Evolutionary conservation across 108 stramenopile species (phyloP), one percentile per base, ranked within the genome.

Genomic region (Skeletonema costatum): DNA sequence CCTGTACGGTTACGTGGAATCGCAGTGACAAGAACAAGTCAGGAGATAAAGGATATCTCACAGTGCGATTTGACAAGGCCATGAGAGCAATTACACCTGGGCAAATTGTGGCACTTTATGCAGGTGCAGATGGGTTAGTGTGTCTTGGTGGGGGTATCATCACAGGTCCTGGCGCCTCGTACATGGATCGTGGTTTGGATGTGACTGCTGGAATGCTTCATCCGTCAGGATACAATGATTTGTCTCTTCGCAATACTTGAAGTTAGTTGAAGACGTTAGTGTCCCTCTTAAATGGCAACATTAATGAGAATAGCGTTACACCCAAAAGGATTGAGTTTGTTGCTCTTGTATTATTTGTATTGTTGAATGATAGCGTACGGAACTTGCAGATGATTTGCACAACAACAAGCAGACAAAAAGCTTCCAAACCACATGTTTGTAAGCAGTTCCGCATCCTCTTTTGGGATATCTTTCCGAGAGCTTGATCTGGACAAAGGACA

Each of bases 81-180:
- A 79, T 93, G 41, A 83, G 94, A 56, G 94, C 87, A 13, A 85
- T 93, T 50, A 91, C 94, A 59, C 82, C 87, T 4, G 94, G 94
- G 36, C 94, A 95, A 75, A 86, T 86, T 5, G 87, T 88, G 31
- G 89, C 83, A 19, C 41, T 95, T 41, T 95, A 95, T 71, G 83
- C 85, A 4, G 90, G 87, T 11, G 32, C 35, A 8, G 76, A 80
- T 64, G 91, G 91, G 42, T 62, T 92, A 53, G 73, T 95, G 16
- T 95, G 94, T 78, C 80, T 95, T 17, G 94, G 94, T 25, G 94
- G 94, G 32, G 94, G 94, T 9, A 73, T 82, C 4, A 93, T 95
- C 46, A 41, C 44, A 17, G 29, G 67, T 4, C 60, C 74, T 38
- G 90, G 90, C 19, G 60, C 70, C 5, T 83, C 84, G 4, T 91